Conservation (phyloP, 129 eudicot genomes). For the Silybum marianum region DNA sequence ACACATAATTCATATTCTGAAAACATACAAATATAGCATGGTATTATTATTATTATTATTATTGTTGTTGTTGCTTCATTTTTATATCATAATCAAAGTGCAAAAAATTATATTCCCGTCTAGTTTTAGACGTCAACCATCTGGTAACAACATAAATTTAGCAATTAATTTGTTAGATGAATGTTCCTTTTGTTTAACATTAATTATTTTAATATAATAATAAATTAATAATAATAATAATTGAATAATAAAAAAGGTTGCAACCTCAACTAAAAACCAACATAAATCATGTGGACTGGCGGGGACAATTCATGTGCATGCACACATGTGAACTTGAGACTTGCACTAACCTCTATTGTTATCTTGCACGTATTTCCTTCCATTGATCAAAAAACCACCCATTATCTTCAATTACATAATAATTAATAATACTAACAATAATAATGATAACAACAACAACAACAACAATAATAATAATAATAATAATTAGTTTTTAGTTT, state of each 20-base stretch:
- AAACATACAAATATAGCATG: not conserved
- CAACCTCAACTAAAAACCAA: not conserved
- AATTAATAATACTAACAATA: too few relatives aligned
- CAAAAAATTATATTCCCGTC: not conserved
- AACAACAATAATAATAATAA: too few relatives aligned
- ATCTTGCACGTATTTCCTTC: not conserved
- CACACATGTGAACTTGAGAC: not conserved
- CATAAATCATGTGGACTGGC: not conserved
- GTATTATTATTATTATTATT: too few relatives aligned
- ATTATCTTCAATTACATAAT: too few relatives aligned
- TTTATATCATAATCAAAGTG: not conserved
- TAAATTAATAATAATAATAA: not conserved
- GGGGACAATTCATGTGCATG: not conserved
- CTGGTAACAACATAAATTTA: not conserved
- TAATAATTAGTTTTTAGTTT: too few relatives aligned
- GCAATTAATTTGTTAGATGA: not conserved
- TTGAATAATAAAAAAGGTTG: not conserved
- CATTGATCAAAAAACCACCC: not conserved
- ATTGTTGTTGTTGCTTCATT: too few relatives aligned
- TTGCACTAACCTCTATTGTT: not conserved
- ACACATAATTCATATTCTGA: too few relatives aligned
- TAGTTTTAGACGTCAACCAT: not conserved
- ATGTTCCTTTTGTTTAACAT: not conserved
- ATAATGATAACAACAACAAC: too few relatives aligned
- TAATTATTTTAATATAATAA: too few relatives aligned